A percentile compares a stretch with the other conserved stretches of the same genome.
Conservation (phyloP, 164 flowering plant genomes). For the Aristolochia contorta region DNA sequence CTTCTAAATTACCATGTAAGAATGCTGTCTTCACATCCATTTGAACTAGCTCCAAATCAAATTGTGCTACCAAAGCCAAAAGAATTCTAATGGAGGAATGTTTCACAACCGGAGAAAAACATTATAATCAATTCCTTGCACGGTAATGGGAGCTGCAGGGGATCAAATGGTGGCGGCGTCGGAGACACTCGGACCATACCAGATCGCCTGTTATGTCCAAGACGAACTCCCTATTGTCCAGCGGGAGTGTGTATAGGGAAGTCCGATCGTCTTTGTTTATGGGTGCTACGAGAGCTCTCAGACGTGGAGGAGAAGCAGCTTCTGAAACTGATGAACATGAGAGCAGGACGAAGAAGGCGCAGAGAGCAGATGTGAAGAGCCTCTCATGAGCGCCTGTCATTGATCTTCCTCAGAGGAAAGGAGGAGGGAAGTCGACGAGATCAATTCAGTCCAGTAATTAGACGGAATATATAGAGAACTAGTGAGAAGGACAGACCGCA, state of each 20-base stretch:
- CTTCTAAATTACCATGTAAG: too few relatives aligned
- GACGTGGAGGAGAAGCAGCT: neutral
- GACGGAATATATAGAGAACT: neutral
- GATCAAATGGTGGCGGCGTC: constrained; percentile 10
- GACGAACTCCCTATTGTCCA: constrained; percentile 16
- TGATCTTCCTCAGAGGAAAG: neutral
- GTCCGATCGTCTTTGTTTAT: constrained; percentile 20
- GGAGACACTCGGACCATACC: constrained; percentile 19
- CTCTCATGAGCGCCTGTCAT: constrained; percentile 7
- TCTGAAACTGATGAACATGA: neutral
- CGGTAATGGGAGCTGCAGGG: constrained; percentile 8
- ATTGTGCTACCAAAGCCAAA: too few relatives aligned
- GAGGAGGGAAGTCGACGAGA: too few relatives aligned
- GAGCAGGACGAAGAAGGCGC: constrained; percentile 3
- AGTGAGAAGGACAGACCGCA: too few relatives aligned
- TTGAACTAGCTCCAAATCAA: too few relatives aligned
- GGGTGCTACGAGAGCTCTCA: constrained; percentile 24
- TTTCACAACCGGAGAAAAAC: too few relatives aligned
- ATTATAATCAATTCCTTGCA: too few relatives aligned
- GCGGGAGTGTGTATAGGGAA: constrained; percentile 19
- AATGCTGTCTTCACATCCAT: too few relatives aligned
- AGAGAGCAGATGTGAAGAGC: neutral
- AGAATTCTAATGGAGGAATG: too few relatives aligned
- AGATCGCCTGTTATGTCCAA: constrained; percentile 21
- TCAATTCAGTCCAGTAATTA: neutral